Conservation (phyloP, 1,284 basidiomycete genomes). For the Phenoliferia sp. region DNA sequence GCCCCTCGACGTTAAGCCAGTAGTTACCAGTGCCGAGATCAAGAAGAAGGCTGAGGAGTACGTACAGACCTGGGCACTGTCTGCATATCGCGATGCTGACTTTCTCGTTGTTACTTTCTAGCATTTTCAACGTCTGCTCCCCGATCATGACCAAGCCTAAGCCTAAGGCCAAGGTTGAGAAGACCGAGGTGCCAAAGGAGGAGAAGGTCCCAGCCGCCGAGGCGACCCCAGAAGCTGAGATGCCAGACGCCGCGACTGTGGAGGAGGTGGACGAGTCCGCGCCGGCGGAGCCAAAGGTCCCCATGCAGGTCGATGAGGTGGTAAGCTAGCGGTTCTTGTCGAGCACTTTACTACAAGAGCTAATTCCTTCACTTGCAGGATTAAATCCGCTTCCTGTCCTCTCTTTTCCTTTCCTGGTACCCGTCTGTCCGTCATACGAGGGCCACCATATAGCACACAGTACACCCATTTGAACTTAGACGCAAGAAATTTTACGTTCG, state of each 20-base stretch:
- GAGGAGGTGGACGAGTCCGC: neutral
- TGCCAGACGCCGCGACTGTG: neutral
- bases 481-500: too few species aligned
- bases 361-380: neutral
- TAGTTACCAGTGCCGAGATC: slow-evolving; percentile 73
- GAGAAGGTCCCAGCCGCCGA: slow-evolving; percentile 31
- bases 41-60: slow-evolving; percentile 83
- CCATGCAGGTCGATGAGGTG: neutral
- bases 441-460: neutral
- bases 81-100: slow-evolving; percentile 60
- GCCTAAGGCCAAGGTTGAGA: slow-evolving; percentile 56
- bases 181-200: slow-evolving; percentile 57
- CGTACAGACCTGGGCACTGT: slow-evolving; percentile 54
- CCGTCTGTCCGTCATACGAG: neutral
- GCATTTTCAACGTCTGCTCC: slow-evolving; percentile 27
- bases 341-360: neutral
- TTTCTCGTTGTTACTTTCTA: neutral
- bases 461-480: neutral
- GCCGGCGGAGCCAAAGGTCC: neutral
- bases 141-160: slow-evolving; percentile 64
- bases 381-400: neutral
- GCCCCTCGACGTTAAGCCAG: slow-evolving; percentile 77
- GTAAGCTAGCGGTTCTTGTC: neutral
- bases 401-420: too few species aligned
- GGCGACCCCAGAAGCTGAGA: slow-evolving; percentile 13